These are phyloP conservation scores for Juncus effusus DNA, from an alignment of 176 grass and related monocot species.

Conservation along the genomic window DNA sequence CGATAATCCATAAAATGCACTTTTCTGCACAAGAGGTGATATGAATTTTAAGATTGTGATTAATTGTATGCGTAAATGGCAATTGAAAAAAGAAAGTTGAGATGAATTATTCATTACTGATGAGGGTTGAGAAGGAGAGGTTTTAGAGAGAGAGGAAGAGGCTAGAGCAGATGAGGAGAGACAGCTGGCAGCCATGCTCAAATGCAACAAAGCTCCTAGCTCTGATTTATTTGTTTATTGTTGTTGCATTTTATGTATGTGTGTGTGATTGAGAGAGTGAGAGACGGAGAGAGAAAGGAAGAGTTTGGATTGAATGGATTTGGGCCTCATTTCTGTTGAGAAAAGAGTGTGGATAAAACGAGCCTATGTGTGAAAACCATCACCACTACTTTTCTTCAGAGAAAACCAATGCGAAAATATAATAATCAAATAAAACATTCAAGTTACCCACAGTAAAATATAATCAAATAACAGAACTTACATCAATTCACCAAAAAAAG, in stretches of 20 bases:
- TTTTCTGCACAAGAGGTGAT: conserved; percentile 40
- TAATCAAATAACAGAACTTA: conserved; percentile 7
- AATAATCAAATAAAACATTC: not conserved
- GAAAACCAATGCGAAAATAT: not conserved
- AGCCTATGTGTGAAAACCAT: conserved; percentile 7
- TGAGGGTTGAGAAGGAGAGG: conserved; percentile 30
- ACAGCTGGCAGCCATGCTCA: conserved; percentile 44
- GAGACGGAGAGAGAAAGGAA: not conserved
- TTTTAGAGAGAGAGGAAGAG: conserved; percentile 49
- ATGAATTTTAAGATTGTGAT: not conserved
- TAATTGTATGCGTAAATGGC: too few relatives aligned
- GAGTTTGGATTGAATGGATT: conserved; percentile 1
- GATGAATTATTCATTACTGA: conserved; percentile 28
- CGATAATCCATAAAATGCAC: conserved; percentile 50
- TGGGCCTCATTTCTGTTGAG: not conserved
- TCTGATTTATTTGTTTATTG: conserved; percentile 21
- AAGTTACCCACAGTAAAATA: not conserved
- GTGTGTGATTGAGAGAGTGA: too few relatives aligned
- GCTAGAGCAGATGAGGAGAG: conserved; percentile 42
- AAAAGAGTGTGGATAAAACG: conserved; percentile 27
- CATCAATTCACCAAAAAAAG: conserved; percentile 18
- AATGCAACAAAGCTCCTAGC: conserved; percentile 1
- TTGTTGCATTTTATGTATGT: conserved; percentile 19
- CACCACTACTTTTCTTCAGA: conserved; percentile 4
- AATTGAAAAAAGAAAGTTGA: not conserved